These are phyloP conservation scores for Phytophthora ramorum DNA, from an alignment of 352 stramenopile species.

Conservation along the genomic window DNA sequence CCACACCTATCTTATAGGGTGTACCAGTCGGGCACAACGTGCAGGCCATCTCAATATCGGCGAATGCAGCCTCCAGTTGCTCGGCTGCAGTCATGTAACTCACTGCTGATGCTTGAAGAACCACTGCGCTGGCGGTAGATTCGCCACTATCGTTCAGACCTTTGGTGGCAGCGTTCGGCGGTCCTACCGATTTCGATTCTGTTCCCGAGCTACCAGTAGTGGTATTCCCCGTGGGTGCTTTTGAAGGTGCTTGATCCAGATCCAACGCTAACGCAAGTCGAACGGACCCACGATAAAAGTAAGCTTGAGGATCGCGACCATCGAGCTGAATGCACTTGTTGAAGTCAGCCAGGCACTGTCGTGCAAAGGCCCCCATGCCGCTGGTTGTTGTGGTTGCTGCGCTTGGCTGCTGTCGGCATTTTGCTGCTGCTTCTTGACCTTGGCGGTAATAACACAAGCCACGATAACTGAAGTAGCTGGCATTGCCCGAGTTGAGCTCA, in stretches of 20 bases:
- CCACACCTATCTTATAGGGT: conserved; percentile 74
- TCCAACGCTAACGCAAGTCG: conserved; percentile 70
- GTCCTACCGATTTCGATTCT: conserved; percentile 18
- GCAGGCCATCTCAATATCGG: conserved; percentile 84
- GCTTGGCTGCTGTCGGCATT: conserved; percentile 15
- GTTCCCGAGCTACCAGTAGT: not conserved
- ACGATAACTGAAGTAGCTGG: conserved; percentile 70
- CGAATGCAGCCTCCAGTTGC: conserved; percentile 75
- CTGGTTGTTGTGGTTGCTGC: conserved; percentile 15
- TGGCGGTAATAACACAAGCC: conserved; percentile 79
- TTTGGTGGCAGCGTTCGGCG: conserved; percentile 2
- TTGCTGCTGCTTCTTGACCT: conserved; percentile 34
- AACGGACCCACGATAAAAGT: conserved; percentile 80
- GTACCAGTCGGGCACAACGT: conserved; percentile 45
- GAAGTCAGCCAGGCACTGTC: conserved; percentile 69
- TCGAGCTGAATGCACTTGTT: conserved; percentile 80
- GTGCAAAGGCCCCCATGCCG: conserved; percentile 41
- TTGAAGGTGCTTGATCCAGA: conserved; percentile 33
- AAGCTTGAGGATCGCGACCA: conserved; percentile 72
- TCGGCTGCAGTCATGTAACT: conserved; percentile 42
- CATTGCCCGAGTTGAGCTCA: conserved; percentile 64
- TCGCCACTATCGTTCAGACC: conserved; percentile 15
- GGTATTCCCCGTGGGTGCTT: not conserved
- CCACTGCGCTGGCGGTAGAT: conserved; percentile 1
- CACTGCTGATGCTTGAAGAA: conserved; percentile 8